Conservation (phyloP, 148 eudicot genomes). For the Vaccinium macrocarpon region DNA sequence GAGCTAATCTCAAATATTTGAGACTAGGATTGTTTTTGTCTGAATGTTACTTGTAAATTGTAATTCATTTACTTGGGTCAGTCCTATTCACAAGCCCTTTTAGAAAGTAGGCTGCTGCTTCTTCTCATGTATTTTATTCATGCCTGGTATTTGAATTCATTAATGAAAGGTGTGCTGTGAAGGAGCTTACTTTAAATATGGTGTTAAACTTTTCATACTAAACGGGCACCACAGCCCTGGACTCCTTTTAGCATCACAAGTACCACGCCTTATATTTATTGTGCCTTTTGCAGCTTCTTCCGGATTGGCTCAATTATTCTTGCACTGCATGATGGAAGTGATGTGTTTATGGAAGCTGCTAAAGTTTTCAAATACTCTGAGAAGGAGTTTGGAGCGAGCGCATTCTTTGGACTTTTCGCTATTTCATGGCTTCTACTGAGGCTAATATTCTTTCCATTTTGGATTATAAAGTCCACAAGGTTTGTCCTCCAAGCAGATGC, state of each 20-base stretch:
- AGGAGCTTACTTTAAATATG: neutral
- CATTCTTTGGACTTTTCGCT: slow-evolving; percentile 77
- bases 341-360: slow-evolving; percentile 92
- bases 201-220: neutral
- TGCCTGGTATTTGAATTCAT: neutral
- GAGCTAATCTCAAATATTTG: neutral
- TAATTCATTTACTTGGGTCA: neutral
- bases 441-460: slow-evolving; percentile 83
- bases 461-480: slow-evolving; percentile 81
- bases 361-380: slow-evolving; percentile 88
- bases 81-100: neutral
- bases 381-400: slow-evolving; percentile 87
- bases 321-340: slow-evolving; percentile 95
- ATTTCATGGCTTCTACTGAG: slow-evolving; percentile 89
- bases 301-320: slow-evolving; percentile 75
- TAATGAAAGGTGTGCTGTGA: neutral
- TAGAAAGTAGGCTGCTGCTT: neutral
- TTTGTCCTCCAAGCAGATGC: slow-evolving; percentile 27
- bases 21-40: neutral
- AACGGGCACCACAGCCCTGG: neutral
- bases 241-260: neutral
- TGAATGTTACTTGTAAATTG: slow-evolving; percentile 1
- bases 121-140: neutral
- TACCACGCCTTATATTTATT: neutral
- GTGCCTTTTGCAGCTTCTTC: slow-evolving; percentile 53